Evolutionary conservation across 139 green algal genomes (phyloP), one percentile per base, ranked within the genome.

Genomic region (Chlamydomonas sp.): DNA sequence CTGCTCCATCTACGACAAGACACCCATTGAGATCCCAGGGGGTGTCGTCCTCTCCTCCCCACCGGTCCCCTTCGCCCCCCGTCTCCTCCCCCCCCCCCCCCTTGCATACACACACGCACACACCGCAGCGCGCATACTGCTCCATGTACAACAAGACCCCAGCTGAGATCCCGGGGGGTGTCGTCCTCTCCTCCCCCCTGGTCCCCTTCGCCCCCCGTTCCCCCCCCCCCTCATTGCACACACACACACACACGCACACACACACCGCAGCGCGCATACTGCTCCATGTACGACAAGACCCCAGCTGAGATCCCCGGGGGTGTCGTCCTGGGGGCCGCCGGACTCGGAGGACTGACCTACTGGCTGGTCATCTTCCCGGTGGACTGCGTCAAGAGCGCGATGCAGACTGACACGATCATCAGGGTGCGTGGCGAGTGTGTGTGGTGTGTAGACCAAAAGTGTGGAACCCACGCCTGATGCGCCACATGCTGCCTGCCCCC

Each of bases 281-380:
- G 65, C 64, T 36, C 26, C 22, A 48, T 28, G 8, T 67, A 74
- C 54, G 67, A 71, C 54, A 68, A 43, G 54, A 68, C 47, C 10
- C 37, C 36, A 35, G 54, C 78, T 30, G 79, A 84, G 39, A 76
- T 86, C 69, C 80, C 77, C 26, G 65, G 73, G 2, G 77, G 49
- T 31, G 57, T 73, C 22, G 77, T 90, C 47, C 16, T 57, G 47
- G 16, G 47, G 47, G 47, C 26, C 26, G 82, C 84, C 65, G 91
- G 88, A 2, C 37, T 93, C 28, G 91, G 84, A 22, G 92, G 89
- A 64, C 73, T 92, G 37, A 74, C 91, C 1, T 96, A 96, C 80
- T 96, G 90, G 90, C 58, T 89, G 13, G 73, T 76, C 34, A 93
- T 96, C 76, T 96, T 91, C 81, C 92, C 92, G 0, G 77, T 96